Conservation (phyloP, 2,329 filamentous ascomycete species). For the Microsporum ferrugineum region DNA sequence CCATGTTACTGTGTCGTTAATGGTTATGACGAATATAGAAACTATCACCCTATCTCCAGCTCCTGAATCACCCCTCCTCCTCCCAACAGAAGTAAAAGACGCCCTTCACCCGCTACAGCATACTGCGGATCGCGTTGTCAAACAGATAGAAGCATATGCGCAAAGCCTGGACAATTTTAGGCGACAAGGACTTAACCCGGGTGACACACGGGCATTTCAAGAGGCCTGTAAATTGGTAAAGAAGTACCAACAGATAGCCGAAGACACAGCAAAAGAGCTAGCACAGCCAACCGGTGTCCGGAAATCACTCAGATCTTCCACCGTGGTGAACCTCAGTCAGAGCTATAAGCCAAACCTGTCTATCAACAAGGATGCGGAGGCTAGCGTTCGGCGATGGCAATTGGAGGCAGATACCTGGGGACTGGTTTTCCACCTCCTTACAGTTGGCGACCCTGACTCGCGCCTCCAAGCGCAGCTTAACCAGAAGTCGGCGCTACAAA, state of each 20-base stretch:
- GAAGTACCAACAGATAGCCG: constrained; percentile 49
- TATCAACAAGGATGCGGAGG: constrained; percentile 23
- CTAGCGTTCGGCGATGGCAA: constrained; percentile 54
- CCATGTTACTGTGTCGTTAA: neutral
- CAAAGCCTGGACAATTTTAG: constrained; percentile 67
- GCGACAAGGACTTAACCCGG: constrained; percentile 29
- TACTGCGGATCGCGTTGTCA: constrained; percentile 57
- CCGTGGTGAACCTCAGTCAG: neutral
- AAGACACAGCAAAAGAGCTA: constrained; percentile 38
- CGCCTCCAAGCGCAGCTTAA: constrained; percentile 27
- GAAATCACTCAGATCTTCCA: constrained; percentile 14
- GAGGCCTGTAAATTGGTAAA: constrained; percentile 58
- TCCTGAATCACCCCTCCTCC: constrained; percentile 25
- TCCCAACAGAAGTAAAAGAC: constrained; percentile 39
- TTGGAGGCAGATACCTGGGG: constrained; percentile 87
- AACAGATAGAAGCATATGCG: constrained; percentile 79
- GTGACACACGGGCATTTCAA: constrained; percentile 45
- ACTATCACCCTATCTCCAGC: constrained; percentile 12
- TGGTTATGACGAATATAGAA: constrained; percentile 2
- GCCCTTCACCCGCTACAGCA: constrained; percentile 50
- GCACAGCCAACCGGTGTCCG: constrained; percentile 29
- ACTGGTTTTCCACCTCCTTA: constrained; percentile 62
- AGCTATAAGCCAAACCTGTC: neutral
- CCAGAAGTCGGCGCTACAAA: constrained; percentile 32
- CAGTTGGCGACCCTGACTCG: constrained; percentile 51